Base-by-base conservation (phyloP, 2,329 filamentous ascomycete genomes). In the Acephala macrosclerotiorum region DNA sequence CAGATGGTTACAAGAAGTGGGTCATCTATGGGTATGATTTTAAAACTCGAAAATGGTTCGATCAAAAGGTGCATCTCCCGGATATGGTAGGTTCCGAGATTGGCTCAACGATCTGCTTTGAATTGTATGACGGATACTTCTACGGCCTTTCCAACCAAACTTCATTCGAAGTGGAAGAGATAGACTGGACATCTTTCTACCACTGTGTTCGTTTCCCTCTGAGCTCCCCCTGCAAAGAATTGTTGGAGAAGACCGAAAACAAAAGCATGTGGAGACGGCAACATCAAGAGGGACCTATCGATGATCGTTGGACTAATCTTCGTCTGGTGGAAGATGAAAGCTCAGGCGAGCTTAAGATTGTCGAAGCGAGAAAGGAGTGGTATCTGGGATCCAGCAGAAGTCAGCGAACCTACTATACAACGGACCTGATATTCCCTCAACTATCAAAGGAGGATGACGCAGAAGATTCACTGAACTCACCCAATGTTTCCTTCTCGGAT, bases 341-440 rank as follows among this genome's bases (percentile, higher is more conserved):
- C 12, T 88, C 84, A 0, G 86, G 87, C 1, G 76, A 82, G 16
- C 77, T 91, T 1, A 80, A 85, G 59, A 88, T 92, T 20, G 77
- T 92, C 0, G 91, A 94, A 75, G 85, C 85, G 35, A 83, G 91
- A 16, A 88, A 87, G 33, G 91, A 94, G 75, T 93, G 89, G 87
- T 81, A 78, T 11, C 74, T 81, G 57, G 83, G 83, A 35, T 80
- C 81, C 25, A 89, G 87, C 64, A 84, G 83, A 26, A 87, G 87
- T 64, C 81, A 84, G 47, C 84, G 91, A 29, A 91, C 86, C 0
- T 92, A 89, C 72, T 94, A 94, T 75, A 86, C 80, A 12, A 85
- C 83, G 14, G 76, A 81, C 18, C 78, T 89, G n/a, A 65, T 72
- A 1, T 87, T 87, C 68, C 74, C 75, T 2, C 60, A 68, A 49